These are phyloP conservation scores for Fomitopsis pinicola DNA, from an alignment of 1,284 basidiomycete species.

Conservation along the genomic window DNA sequence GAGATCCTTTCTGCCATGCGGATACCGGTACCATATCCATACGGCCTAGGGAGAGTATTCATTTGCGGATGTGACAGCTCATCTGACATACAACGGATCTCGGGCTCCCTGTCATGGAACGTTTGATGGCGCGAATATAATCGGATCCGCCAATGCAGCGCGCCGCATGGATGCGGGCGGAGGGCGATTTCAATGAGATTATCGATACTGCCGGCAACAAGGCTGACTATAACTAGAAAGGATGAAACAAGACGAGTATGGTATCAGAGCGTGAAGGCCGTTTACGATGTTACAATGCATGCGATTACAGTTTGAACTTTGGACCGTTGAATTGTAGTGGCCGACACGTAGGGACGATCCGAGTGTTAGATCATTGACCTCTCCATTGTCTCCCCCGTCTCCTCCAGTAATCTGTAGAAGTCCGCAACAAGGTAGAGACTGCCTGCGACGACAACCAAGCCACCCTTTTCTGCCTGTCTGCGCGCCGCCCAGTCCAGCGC, in stretches of 20 bases:
- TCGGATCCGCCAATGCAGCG: not conserved
- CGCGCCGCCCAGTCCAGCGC: constrained; percentile 20
- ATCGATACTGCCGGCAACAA: not conserved
- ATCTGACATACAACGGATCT: not conserved
- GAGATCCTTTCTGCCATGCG: not conserved
- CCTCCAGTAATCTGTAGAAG: constrained; percentile 60
- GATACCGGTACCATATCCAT: not conserved
- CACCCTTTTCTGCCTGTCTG: constrained; percentile 25
- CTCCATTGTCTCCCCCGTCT: not conserved
- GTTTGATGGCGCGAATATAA: not conserved
- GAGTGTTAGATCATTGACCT: not conserved
- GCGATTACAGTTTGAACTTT: no score
- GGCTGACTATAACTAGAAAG: not conserved
- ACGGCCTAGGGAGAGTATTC: no score
- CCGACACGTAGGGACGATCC: not conserved
- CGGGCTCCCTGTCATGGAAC: not conserved
- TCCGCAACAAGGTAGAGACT: constrained; percentile 91
- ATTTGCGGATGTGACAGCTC: not conserved
- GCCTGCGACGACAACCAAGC: constrained; percentile 73
- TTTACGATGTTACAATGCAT: no score
- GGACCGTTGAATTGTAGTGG: no score
- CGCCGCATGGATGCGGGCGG: not conserved
- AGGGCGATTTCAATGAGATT: not conserved
- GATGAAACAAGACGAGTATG: no score
- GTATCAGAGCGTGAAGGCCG: no score